Percentiles rank a stretch among this genome's conserved stretches.
Conservation (phyloP, 495 filamentous ascomycete genomes). For the Aspergillus heteromorphus region DNA sequence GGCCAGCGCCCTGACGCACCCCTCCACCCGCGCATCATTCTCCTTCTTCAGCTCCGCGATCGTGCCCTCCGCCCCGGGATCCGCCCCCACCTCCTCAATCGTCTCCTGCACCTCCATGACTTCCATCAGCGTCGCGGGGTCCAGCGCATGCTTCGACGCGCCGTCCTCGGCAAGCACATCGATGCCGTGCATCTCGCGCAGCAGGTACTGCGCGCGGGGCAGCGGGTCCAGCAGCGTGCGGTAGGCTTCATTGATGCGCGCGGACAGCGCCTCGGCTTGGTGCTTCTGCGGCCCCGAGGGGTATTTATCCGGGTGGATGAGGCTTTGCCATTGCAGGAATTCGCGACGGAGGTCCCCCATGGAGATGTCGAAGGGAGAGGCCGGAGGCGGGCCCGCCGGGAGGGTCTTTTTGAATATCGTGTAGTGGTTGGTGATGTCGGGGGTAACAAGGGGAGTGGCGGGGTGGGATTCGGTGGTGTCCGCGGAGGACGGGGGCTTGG, state of each 20-base stretch:
- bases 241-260: constrained; percentile 85
- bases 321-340: constrained; percentile 76
- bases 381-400: constrained; percentile 73
- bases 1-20: constrained; percentile 54
- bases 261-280: constrained; percentile 65
- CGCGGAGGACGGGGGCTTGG: not conserved
- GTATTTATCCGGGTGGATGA: constrained; percentile 79
- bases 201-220: constrained; percentile 75
- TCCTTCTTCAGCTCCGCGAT: constrained; percentile 53
- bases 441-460: constrained; percentile 16
- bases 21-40: constrained; percentile 63
- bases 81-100: constrained; percentile 59
- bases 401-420: constrained; percentile 81
- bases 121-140: constrained; percentile 70
- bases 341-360: constrained; percentile 62
- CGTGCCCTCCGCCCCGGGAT: constrained; percentile 56
- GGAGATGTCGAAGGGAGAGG: constrained; percentile 70
- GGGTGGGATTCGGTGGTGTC: constrained; percentile 1
- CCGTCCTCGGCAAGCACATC: constrained; percentile 73
- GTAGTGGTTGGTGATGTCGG: constrained; percentile 63
- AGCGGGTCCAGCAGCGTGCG: constrained; percentile 73
- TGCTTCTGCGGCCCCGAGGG: constrained; percentile 46
- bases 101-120: constrained; percentile 83
- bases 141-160: constrained; percentile 52
- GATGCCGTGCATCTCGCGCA: constrained; percentile 59